A percentile compares a stretch with the other conserved stretches of the same genome.
Conservation (phyloP, 2,329 filamentous ascomycete species). For the Epichloe aotearoae region DNA sequence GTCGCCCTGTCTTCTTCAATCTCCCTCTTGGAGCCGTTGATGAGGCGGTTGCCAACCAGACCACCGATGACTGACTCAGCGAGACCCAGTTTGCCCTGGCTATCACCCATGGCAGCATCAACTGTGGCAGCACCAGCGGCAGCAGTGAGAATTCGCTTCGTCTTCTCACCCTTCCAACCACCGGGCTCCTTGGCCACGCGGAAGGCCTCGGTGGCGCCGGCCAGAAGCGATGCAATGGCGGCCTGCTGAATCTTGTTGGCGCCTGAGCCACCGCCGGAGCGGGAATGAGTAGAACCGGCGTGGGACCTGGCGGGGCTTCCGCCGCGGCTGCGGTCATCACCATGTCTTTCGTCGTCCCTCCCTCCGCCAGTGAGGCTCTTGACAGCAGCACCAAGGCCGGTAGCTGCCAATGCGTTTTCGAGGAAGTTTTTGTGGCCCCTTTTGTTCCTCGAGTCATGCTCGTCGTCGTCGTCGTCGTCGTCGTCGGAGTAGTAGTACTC, state of each 20-base stretch:
- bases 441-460: slow-evolving; percentile 36
- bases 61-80: slow-evolving; percentile 82
- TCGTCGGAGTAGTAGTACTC: slow-evolving; percentile 40
- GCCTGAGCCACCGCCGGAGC: slow-evolving; percentile 17
- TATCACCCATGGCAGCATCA: slow-evolving; percentile 59
- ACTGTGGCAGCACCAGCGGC: slow-evolving; percentile 77
- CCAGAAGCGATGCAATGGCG: slow-evolving; percentile 79
- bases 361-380: slow-evolving; percentile 43
- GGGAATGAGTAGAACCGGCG: slow-evolving; percentile 10
- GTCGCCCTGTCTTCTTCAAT: slow-evolving; percentile 47
- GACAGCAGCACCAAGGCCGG: slow-evolving; percentile 47
- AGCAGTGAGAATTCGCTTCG: slow-evolving; percentile 80
- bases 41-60: slow-evolving; percentile 69
- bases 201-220: slow-evolving; percentile 86
- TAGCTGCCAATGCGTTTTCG: slow-evolving; percentile 48
- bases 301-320: slow-evolving; percentile 30
- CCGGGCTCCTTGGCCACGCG: slow-evolving; percentile 80
- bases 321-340: slow-evolving; percentile 35
- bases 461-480: slow-evolving; percentile 29
- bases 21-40: slow-evolving; percentile 63
- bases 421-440: slow-evolving; percentile 52
- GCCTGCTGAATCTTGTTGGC: slow-evolving; percentile 64
- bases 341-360: slow-evolving; percentile 24
- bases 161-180: slow-evolving; percentile 81
- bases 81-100: slow-evolving; percentile 71